phyloP scores from a whole-genome alignment of 495 filamentous ascomycete species.

The Aspergillus funiculosus region DNA sequence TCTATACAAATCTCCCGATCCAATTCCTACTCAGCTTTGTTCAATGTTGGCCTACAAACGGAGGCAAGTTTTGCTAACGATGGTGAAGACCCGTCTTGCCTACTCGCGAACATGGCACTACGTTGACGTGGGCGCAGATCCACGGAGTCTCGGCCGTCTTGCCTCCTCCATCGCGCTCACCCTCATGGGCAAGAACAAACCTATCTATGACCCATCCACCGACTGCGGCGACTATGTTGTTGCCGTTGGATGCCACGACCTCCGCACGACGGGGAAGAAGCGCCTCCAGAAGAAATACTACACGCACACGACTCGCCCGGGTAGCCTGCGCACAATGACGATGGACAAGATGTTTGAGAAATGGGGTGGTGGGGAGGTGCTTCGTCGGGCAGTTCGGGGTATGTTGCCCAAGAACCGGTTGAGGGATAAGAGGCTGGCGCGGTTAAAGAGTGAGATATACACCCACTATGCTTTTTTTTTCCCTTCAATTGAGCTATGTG shows the following conservation, averaged over 20 bases:
- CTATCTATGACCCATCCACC: conserved; percentile 90
- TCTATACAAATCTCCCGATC: too few species aligned
- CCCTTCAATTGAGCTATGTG: not conserved
- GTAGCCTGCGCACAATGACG: conserved; percentile 76
- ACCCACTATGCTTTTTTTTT: not conserved
- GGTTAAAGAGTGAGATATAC: conserved; percentile 69
- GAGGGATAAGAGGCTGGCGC: conserved; percentile 74
- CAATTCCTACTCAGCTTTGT: not conserved
- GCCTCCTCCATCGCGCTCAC: conserved; percentile 84
- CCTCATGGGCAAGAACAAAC: conserved; percentile 99
- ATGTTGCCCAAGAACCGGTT: conserved; percentile 98
- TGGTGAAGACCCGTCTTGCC: conserved; percentile 77
- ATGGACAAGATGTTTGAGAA: conserved; percentile 95
- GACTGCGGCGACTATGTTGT: conserved; percentile 99
- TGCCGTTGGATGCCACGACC: conserved; percentile 76
- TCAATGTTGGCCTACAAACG: too few species aligned
- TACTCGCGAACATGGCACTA: conserved; percentile 95
- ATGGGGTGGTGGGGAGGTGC: conserved; percentile 88
- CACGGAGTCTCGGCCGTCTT: conserved; percentile 68
- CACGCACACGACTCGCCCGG: conserved; percentile 83
- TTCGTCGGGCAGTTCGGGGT: conserved; percentile 85
- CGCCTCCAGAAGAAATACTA: conserved; percentile 92
- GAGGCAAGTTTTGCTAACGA: not conserved
- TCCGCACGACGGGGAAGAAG: conserved; percentile 89
- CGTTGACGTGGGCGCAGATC: conserved; percentile 60